Percentiles rank a stretch among this genome's conserved stretches.
Evolutionary conservation across 768 basidiomycete species (phyloP).

Genomic region (Aureoboletus auriporus): DNA sequence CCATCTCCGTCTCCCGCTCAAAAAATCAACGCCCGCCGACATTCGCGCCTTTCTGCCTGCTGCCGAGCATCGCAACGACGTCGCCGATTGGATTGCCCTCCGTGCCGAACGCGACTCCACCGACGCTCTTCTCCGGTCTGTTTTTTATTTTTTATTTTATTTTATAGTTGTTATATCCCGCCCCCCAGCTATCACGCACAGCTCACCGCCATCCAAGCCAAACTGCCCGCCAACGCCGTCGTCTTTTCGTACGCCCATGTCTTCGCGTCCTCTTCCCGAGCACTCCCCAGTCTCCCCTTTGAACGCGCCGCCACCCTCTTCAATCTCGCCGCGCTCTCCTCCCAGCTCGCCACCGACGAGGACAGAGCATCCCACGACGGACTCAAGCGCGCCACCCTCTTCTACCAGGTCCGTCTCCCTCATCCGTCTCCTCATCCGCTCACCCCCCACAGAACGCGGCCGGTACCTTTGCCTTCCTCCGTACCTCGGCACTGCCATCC

Average conservation of each 20-base stretch:
- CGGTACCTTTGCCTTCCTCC: constrained; percentile 64
- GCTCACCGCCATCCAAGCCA: constrained; percentile 75
- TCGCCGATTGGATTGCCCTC: constrained; percentile 64
- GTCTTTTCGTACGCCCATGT: constrained; percentile 70
- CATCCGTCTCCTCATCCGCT: constrained; percentile 11
- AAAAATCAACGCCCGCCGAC: constrained; percentile 56
- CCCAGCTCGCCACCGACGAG: constrained; percentile 68
- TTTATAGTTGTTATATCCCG: no score
- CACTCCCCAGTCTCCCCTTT: constrained; percentile 71
- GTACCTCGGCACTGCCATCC: constrained; percentile 48
- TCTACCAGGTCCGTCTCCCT: constrained; percentile 56
- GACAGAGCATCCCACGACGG: constrained; percentile 74
- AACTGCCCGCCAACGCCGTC: constrained; percentile 79
- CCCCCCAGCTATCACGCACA: constrained; percentile 83
- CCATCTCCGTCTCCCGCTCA: constrained; percentile 70
- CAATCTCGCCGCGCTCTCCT: constrained; percentile 85
- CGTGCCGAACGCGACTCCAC: constrained; percentile 52
- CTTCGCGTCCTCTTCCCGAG: constrained; percentile 53
- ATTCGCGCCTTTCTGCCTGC: constrained; percentile 57
- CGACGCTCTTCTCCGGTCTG: constrained; percentile 56
- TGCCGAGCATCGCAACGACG: constrained; percentile 41
- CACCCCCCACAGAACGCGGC: constrained; percentile 55
- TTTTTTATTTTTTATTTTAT: no score
- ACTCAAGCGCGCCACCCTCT: constrained; percentile 69
- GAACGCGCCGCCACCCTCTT: constrained; percentile 78